Percentiles rank a stretch among this genome's conserved stretches.
Evolutionary conservation across 2,329 filamentous ascomycete genomes (phyloP).

Genomic region (Trichoderma sp.): DNA sequence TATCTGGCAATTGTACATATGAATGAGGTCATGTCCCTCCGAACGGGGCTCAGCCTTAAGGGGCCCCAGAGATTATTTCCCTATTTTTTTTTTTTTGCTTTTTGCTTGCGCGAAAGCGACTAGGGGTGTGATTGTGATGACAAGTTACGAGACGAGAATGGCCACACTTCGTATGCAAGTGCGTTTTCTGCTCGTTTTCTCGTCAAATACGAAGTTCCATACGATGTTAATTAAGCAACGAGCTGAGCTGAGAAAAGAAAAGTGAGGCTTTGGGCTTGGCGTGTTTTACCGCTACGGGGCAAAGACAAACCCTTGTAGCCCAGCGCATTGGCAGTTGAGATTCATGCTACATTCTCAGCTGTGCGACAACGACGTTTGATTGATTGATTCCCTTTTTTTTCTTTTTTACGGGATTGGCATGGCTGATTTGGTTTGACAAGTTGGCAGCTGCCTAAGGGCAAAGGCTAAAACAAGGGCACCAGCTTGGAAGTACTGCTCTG

Average conservation of each 20-base stretch:
- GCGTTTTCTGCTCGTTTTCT: background rate
- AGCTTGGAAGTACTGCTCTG: background rate
- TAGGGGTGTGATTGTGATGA: background rate
- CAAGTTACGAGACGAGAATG: background rate
- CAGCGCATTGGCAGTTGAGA: no score
- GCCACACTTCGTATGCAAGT: background rate
- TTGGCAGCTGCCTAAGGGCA: background rate
- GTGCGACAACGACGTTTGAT: background rate
- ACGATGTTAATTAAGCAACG: background rate
- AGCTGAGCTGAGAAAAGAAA: slow-evolving; percentile 5
- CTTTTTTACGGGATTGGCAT: background rate
- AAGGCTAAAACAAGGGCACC: background rate
- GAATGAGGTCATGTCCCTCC: background rate
- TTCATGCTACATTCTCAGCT: no score
- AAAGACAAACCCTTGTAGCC: background rate
- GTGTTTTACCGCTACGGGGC: slow-evolving; percentile 16
- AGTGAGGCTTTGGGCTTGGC: slow-evolving; percentile 15
- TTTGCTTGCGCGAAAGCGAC: background rate
- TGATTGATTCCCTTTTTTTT: background rate
- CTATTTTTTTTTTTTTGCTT: background rate
- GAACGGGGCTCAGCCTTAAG: background rate
- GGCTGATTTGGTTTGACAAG: background rate
- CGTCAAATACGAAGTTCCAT: background rate
- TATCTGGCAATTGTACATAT: background rate
- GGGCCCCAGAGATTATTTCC: background rate